Evolutionary conservation across 768 basidiomycete species (phyloP).

Genomic region (Rhodotorula graminis): DNA sequence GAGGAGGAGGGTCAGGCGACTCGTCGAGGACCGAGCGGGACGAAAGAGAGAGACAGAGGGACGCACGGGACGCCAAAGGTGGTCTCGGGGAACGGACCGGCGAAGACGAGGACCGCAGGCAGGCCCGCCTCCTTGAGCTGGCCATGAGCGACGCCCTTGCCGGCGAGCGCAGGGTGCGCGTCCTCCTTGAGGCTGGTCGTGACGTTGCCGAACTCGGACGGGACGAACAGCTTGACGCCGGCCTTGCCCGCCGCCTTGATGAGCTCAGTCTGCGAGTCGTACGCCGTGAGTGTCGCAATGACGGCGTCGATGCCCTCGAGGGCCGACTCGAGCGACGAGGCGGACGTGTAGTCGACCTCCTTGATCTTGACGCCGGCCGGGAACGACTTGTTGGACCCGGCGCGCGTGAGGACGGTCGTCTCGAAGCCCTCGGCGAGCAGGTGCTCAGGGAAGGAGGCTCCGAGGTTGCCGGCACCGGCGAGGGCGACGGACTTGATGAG

Average conservation of each 20-base stretch:
- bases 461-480: conserved; percentile 30
- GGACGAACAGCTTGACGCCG: conserved; percentile 46
- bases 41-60: background rate
- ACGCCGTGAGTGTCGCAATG: conserved; percentile 3
- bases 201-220: conserved; percentile 44
- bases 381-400: background rate
- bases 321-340: background rate
- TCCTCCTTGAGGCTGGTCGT: background rate
- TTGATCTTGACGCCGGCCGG: background rate
- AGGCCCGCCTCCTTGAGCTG: conserved; percentile 3
- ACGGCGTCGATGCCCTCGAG: conserved; percentile 22
- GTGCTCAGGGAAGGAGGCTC: conserved; percentile 9
- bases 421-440: background rate
- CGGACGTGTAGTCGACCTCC: conserved; percentile 10
- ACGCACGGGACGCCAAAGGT: background rate
- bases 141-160: conserved; percentile 11
- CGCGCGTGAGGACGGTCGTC: conserved; percentile 2
- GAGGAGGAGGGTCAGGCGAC: background rate
- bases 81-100: conserved; percentile 4
- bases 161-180: background rate
- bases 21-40: background rate
- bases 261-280: conserved; percentile 35
- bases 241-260: conserved; percentile 29
- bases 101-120: background rate
- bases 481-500: conserved; percentile 14